Base-by-base conservation (phyloP, 108 stramenopile genomes). In the Chaetoceros tenuissimus region DNA sequence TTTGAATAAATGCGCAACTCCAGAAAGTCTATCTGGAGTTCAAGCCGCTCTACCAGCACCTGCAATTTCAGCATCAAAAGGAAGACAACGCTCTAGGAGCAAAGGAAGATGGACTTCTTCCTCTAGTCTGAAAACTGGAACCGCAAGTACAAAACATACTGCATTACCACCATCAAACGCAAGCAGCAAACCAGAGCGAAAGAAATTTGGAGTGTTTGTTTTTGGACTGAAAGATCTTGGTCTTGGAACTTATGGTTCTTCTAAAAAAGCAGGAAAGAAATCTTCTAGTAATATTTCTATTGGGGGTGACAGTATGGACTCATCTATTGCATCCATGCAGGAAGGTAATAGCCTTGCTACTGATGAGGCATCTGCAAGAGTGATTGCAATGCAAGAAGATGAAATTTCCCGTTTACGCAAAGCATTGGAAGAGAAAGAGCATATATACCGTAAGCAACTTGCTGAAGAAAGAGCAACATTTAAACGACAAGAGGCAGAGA, bases 121-220 rank as follows among this genome's bases (percentile, higher is more conserved):
- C 5, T 40, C 34, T 13, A 40, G 34, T 40, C 5, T 40, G 5
- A 40, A 40, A 40, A 13, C 8, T 10, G 34, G 34, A 5, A 5
- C 13, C 8, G 34, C 8, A 10, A 40, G 13, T 40, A n/a, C n/a
- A n/a, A n/a, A n/a, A n/a, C n/a, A n/a, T n/a, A n/a, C n/a, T n/a
- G n/a, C n/a, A n/a, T 13, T 40, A 10, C 34, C 34, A 40, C 34
- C 34, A 13, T 40, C 13, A 13, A 40, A 40, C 13, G 5, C 13
- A 13, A 40, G 23, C 17, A 26, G 28, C 17, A 55, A 55, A 23
- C 8, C 28, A 2, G 46, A 65, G 18, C 24, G 3, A 10, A 57
- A 66, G 31, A 57, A 67, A 17, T 59, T 66, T 24, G 65, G 71
- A 28, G 60, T 57, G 0, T 64, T 59, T 25, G 60, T 59, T 40